These are phyloP conservation scores for Cladorrhinum samala DNA, from an alignment of 495 filamentous ascomycete species.

Conservation along the genomic window DNA sequence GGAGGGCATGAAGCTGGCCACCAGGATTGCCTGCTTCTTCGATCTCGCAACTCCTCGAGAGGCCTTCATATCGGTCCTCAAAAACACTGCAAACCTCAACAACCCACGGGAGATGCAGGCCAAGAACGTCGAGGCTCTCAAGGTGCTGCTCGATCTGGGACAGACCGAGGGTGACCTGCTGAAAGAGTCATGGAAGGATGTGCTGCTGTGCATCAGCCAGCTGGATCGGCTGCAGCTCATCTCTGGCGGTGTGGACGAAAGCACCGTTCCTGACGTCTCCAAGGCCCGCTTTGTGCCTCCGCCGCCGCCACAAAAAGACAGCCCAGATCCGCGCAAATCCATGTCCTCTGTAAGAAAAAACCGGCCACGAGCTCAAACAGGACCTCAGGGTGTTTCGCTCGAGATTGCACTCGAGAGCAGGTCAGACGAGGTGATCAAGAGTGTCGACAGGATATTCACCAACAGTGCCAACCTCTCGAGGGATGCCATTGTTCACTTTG, in stretches of 20 bases:
- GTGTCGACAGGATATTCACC: slow-evolving; percentile 92
- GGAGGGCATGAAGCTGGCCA: slow-evolving; percentile 90
- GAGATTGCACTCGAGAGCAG: slow-evolving; percentile 89
- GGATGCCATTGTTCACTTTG: slow-evolving; percentile 96
- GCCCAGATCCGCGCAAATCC: slow-evolving; percentile 54
- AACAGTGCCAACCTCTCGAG: slow-evolving; percentile 89
- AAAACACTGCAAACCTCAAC: slow-evolving; percentile 90
- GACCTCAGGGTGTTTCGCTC: slow-evolving; percentile 62
- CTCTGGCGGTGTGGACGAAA: slow-evolving; percentile 87
- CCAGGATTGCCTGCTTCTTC: slow-evolving; percentile 88
- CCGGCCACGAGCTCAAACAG: slow-evolving; percentile 59
- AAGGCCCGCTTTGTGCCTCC: slow-evolving; percentile 64
- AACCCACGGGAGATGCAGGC: slow-evolving; percentile 93
- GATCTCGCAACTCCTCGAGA: slow-evolving; percentile 83
- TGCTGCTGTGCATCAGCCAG: slow-evolving; percentile 92
- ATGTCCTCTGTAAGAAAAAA: slow-evolving; percentile 58
- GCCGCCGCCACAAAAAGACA: slow-evolving; percentile 42
- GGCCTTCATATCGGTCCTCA: slow-evolving; percentile 89
- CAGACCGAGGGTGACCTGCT: slow-evolving; percentile 86
- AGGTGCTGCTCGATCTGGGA: slow-evolving; percentile 82
- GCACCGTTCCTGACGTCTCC: slow-evolving; percentile 85
- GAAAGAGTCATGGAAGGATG: slow-evolving; percentile 87
- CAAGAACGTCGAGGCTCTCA: slow-evolving; percentile 93
- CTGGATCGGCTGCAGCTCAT: slow-evolving; percentile 95
- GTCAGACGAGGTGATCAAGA: slow-evolving; percentile 85